Base-by-base conservation (phyloP, 2,329 filamentous ascomycete genomes). In the Claviceps spartinae region DNA sequence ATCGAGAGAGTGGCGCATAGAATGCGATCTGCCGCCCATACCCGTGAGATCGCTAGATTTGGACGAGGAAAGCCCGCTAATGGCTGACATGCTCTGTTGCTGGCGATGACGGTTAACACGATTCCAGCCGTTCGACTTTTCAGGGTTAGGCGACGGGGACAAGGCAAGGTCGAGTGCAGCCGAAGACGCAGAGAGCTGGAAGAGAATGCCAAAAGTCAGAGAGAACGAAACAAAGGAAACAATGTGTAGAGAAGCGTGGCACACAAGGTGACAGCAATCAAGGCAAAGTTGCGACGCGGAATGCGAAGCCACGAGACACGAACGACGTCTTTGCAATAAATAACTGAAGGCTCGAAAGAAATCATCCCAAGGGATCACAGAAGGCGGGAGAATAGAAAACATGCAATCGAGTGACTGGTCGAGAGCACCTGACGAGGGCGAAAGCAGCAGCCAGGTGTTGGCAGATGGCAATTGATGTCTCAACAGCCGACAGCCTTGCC, bases 91-190 rank as follows among this genome's bases (percentile, higher is more conserved):
- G 60, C 75, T 81, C 62, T 81, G 78, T 60, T 79, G 76, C 20
- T 83, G 77, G 65, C 86, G 84, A 67, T 86, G 83, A 63, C 81
- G 83, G 64, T 76, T 77, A 66, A 83, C 77, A 59, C 75, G 62
- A 57, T 61, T 74, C 76, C 82, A 87, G 58, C 76, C 73, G 69
- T 73, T 70, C 24, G 51, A 51, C 30, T 54, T 55, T 56, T 88
- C 82, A 54, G 81, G 76, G 56, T 77, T 81, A 47, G 82, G 78
- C 54, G 78, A 82, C 55, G 82, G 81, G 48, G 82, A 81, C 54
- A 83, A 76, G 53, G 87, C 85, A 65, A 94, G 77, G 68, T 95
- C 88, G 62, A 90, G 76, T 50, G 88, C 84, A 64, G 86, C 82
- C 59, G 86, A 88, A 56, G 87, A 89, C 52, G 86, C 81, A 65